Evolutionary conservation across 352 stramenopile species (phyloP), one percentile per base, ranked within the genome.

Genomic region (Phytophthora nicotianae): DNA sequence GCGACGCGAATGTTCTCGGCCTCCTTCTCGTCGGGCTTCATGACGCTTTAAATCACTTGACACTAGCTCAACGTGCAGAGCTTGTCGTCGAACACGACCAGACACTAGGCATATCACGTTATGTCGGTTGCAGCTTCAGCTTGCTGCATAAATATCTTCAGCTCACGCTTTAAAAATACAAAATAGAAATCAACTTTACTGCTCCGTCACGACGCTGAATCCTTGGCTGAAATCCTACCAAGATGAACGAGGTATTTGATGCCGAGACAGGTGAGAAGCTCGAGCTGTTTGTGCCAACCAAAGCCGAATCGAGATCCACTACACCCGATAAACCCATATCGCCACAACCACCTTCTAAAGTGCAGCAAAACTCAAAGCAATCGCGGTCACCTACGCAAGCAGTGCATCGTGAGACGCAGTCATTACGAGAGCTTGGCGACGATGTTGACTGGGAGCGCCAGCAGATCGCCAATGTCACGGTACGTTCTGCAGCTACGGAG

Each of bases 1-100:
- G 93, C 91, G 29, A 98, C 93, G 54, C 88, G 86, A 59, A 98
- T 95, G 77, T 97, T 98, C 54, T 93, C 86, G 29, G 80, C 83
- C 53, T 94, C 83, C 55, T 91, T 89, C 48, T 90, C 80, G 24
- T 93, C 85, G 33, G 81, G 54, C 63, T 90, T 91, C 81, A 91
- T 93, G 11, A 29, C 54, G 79, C 68, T 83, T 87, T 11, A 19
- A 61, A 43, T 32, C 26, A 23, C 24, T 32, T 24, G 9, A 3
- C 4, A 10, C 26, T 3, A 7, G 21, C 26, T 56, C 48, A 56
- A 43, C 16, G 6, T 8, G 14, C 33, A 9, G 49, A 66, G 37
- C n/a, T 20, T 53, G 27, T 21, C 17, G 10, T 58, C 26, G 32
- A 56, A 55, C 46, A 49, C 26, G 10, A 19, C 35, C 32, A 55